Base-by-base conservation (phyloP, 495 filamentous ascomycete genomes). In the Penicillium bovifimosum region DNA sequence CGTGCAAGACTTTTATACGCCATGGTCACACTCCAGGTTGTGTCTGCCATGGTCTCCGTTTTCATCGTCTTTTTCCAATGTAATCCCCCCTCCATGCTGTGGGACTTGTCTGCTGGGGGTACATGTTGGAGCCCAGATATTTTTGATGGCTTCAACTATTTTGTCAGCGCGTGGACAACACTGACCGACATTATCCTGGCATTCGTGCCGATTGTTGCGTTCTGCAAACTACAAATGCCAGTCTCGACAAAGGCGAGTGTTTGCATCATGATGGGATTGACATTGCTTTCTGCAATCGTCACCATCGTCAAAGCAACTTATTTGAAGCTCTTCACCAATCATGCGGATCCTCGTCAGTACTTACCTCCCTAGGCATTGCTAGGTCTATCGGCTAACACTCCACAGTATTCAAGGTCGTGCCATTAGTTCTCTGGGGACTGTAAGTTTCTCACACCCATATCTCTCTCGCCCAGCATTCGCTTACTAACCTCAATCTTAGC, bases 241-340 rank as follows among this genome's bases (percentile, higher is more conserved):
- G 26, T 20, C 8, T 59, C 58, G 18, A 64, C 53, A 7, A 64
- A 56, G 31, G 7, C 59, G 20, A 39, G 50, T 1, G 47, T 61
- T n/a, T 61, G 61, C 43, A 47, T 64, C 17, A 61, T 64, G 58
- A 61, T 61, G 61, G 61, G 61, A 8, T 54, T 64, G 29, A 64
- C 61, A 2, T 9, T 64, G 33, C 40, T 64, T 6, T 61, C 58
- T 3, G 61, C 61, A 0, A 41, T 61, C 10, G 55, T 64, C 16
- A 62, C 59, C 1, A 42, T 55, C 13, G 41, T 62, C 13, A 62
- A 62, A 35, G 55, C 59, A 6, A 53, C 44, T 17, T 58, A 62
- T 40, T 34, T 58, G 41, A 41, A 62, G 13, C 41, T 58, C 3
- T 58, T 62, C 20, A 56, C 48, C 6, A 28, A 62, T 27, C 48